Base-by-base conservation (phyloP, 495 filamentous ascomycete genomes). In the Penicillium steckii region DNA sequence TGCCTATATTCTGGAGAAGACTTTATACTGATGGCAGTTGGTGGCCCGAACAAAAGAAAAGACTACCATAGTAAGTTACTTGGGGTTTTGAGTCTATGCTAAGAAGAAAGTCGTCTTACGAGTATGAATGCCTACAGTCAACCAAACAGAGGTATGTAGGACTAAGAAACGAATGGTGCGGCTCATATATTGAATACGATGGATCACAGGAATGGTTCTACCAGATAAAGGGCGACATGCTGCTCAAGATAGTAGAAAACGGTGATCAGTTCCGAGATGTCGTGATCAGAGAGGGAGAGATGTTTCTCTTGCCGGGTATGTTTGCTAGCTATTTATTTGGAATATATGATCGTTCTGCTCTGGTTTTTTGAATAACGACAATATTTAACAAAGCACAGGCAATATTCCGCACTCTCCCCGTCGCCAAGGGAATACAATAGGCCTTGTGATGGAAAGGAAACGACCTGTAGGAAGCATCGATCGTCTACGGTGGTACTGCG, bases 171-270 rank as follows among this genome's bases (percentile, higher is more conserved):
- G 13, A 23, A n/a, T n/a, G n/a, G n/a, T n/a, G n/a, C n/a, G n/a
- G n/a, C n/a, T n/a, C n/a, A n/a, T n/a, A n/a, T n/a, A n/a, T n/a
- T n/a, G n/a, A n/a, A n/a, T n/a, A n/a, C n/a, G n/a, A n/a, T n/a
- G n/a, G n/a, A n/a, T n/a, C 24, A 7, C 29, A 90, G 13, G 90
- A 95, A 64, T 94, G 86, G 86, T 95, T 94, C 78, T 95, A 90
- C 75, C 89, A 94, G 66, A 84, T 93, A 74, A 81, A 83, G 56
- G 90, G 90, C 54, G 75, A 77, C 41, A 93, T 95, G 90, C 70
- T 91, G 25, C 81, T 95, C 40, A 93, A 91, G 58, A 85, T 91
- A 4, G 87, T 94, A 37, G 76, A 81, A 22, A 57, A 69, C 18
- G 44, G 82, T 55, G 72, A n/a, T n/a, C n/a, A 69, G 15, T 92